These are phyloP conservation scores for Fusarium verticillioides DNA, from an alignment of 2,329 filamentous ascomycete genomes.

Conservation along the genomic window DNA sequence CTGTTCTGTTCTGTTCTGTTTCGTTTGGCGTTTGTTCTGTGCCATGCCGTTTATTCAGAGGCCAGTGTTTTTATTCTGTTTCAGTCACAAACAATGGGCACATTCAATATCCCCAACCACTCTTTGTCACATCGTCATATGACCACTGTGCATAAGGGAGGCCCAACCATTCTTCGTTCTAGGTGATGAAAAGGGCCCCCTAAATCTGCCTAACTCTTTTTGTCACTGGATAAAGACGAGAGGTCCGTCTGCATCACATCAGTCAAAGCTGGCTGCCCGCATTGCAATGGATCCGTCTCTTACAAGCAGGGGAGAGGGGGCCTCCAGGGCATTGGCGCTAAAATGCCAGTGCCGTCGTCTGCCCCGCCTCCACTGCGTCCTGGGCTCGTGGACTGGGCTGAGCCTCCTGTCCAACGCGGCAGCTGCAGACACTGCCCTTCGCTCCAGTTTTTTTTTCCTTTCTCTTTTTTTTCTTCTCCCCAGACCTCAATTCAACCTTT, in stretches of 20 bases:
- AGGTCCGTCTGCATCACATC: neutral
- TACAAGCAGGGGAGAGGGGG: constrained; percentile 21
- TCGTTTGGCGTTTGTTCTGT: constrained; percentile 6
- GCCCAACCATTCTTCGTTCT: neutral
- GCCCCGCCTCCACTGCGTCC: constrained; percentile 21
- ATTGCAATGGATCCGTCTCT: neutral
- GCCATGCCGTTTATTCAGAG: neutral
- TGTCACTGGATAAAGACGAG: neutral
- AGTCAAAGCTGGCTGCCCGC: neutral
- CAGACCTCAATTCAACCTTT: neutral
- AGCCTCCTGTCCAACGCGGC: constrained; percentile 28
- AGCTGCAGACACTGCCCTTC: constrained; percentile 24
- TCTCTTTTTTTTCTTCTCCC: neutral
- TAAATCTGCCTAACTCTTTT: neutral
- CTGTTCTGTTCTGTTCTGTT: constrained; percentile 8
- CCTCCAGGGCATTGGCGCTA: constrained; percentile 25
- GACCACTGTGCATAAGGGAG: constrained; percentile 4
- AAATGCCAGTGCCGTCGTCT: constrained; percentile 16
- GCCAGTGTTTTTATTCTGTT: neutral
- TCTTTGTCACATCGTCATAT: constrained; percentile 19
- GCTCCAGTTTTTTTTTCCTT: constrained; percentile 33
- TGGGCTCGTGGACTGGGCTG: constrained; percentile 1
- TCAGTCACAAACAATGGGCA: neutral
- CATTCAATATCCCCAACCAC: neutral
- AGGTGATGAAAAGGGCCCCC: neutral